Evolutionary conservation across 2,329 filamentous ascomycete species (phyloP), one percentile per base, ranked within the genome.

Genomic region (Dactylonectria macrodidyma): DNA sequence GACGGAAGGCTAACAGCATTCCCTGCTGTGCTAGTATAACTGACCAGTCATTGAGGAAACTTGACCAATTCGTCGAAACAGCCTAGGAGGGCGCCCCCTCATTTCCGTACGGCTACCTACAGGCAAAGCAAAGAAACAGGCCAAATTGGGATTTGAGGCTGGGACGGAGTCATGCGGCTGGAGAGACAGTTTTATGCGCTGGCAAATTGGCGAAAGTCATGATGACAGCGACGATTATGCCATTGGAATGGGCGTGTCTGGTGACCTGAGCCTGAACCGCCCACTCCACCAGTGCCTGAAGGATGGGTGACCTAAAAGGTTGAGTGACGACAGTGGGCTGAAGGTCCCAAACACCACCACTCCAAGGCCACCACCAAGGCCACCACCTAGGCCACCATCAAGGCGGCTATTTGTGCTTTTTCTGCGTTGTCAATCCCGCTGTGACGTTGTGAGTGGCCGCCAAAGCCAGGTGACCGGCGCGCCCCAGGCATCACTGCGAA

Each of bases 171-270:
- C 73, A 75, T 74, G 71, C 67, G 73, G 70, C 51, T 70, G 70
- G 57, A 66, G 47, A 68, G 65, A 68, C 38, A 66, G 72, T 74
- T 74, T 75, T 72, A 74, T 75, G 73, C 73, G 73, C 64, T 75
- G 73, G 70, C 73, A 75, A 69, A 70, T 65, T 59, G 59, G 59
- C 55, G 38, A 59, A 62, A 51, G 68, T 54, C 54, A 47, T 59
- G 64, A 63, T 68, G 62, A 62, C 59, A 65, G 63, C 65, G 64
- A 64, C 61, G 63, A 67, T 64, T 71, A 4, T 68, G 64, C 63
- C 36, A 60, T 66, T 72, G 67, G 63, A 65, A 72, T 66, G 69
- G 68, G 57, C 71, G 69, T 62, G 70, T 69, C 73, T 69, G 73
- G 54, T 75, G 73, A 75, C 73, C 62, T 62, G n/a, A 65, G 46